Conservation (phyloP, 1,284 basidiomycete species). For the Exobasidium rhododendri region DNA sequence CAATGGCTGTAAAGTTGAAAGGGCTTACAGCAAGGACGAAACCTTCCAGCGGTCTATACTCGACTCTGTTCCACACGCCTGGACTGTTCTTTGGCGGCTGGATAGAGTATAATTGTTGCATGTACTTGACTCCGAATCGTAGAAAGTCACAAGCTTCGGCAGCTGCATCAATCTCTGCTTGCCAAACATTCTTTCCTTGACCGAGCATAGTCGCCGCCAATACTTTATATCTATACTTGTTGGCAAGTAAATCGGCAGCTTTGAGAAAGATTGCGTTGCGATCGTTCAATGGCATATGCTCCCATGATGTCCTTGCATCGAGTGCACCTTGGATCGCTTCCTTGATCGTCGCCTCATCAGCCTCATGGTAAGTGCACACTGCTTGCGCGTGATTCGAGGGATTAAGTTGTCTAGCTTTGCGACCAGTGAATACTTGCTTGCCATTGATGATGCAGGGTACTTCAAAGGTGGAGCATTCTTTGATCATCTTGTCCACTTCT, state of each 20-base stretch:
- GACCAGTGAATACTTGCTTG: slow-evolving; percentile 78
- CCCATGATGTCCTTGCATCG: slow-evolving; percentile 82
- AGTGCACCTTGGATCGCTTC: slow-evolving; percentile 85
- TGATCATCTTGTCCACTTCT: slow-evolving; percentile 75
- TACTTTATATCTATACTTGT: slow-evolving; percentile 86
- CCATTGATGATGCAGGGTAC: slow-evolving; percentile 92
- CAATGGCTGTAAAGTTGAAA: slow-evolving; percentile 75
- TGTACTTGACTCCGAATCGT: slow-evolving; percentile 92
- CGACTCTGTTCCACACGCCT: slow-evolving; percentile 92
- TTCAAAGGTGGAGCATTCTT: slow-evolving; percentile 74
- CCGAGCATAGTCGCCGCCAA: slow-evolving; percentile 97
- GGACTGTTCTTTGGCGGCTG: slow-evolving; percentile 83
- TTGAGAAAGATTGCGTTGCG: slow-evolving; percentile 96
- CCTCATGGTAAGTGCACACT: slow-evolving; percentile 85
- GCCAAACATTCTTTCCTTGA: slow-evolving; percentile 99
- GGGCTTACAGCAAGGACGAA: slow-evolving; percentile 96
- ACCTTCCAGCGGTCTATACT: slow-evolving; percentile 93
- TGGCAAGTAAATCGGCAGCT: slow-evolving; percentile 74
- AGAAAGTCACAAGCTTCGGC: slow-evolving; percentile 94
- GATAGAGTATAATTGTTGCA: slow-evolving; percentile 86
- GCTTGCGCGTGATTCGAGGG: slow-evolving; percentile 64
- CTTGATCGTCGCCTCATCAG: slow-evolving; percentile 65
- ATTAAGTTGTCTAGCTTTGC: slow-evolving; percentile 59
- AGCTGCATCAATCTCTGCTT: slow-evolving; percentile 98
- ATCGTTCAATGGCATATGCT: slow-evolving; percentile 90